These are phyloP conservation scores for Corchorus olitorius DNA, from an alignment of 345 rosid species.

Conservation along the genomic window DNA sequence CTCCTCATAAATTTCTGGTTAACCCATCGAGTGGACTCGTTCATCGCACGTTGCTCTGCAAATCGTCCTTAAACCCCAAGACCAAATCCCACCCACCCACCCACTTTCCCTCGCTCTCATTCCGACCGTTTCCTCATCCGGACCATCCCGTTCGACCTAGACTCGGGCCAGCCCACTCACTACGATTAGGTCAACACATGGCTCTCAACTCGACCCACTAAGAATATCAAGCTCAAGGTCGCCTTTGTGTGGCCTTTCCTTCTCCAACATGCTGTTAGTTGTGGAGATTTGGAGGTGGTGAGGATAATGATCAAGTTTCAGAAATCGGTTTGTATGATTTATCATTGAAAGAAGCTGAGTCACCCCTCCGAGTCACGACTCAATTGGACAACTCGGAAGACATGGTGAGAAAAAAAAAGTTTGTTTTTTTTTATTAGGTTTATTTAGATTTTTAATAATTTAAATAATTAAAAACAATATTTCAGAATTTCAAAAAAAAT, in stretches of 20 bases:
- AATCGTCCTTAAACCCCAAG: constrained; percentile 58
- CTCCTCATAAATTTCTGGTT: constrained; percentile 62
- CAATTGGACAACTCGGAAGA: constrained; percentile 36
- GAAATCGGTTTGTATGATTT: constrained; percentile 32
- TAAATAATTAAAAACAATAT: too few species aligned
- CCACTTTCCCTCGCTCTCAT: constrained; percentile 59
- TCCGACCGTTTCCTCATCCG: constrained; percentile 60
- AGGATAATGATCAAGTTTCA: constrained; percentile 51
- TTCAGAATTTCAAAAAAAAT: too few species aligned
- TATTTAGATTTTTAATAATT: too few species aligned
- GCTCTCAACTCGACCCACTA: constrained; percentile 35
- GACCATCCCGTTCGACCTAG: constrained; percentile 27
- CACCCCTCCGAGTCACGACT: constrained; percentile 44
- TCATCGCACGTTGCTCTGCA: constrained; percentile 44
- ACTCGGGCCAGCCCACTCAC: not conserved
- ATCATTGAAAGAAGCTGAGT: constrained; percentile 38
- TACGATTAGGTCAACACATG: constrained; percentile 33
- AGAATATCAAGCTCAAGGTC: constrained; percentile 58
- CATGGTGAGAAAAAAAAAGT: too few species aligned
- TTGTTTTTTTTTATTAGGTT: too few species aligned
- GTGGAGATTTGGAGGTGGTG: constrained; percentile 39
- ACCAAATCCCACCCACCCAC: constrained; percentile 45
- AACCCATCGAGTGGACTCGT: constrained; percentile 52
- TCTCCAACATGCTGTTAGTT: constrained; percentile 50
- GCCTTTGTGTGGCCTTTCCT: constrained; percentile 56